Percentiles rank a stretch among this genome's conserved stretches.
phyloP scores from a whole-genome alignment of 2,329 filamentous ascomycete species.

The Cladorrhinum sp. region DNA sequence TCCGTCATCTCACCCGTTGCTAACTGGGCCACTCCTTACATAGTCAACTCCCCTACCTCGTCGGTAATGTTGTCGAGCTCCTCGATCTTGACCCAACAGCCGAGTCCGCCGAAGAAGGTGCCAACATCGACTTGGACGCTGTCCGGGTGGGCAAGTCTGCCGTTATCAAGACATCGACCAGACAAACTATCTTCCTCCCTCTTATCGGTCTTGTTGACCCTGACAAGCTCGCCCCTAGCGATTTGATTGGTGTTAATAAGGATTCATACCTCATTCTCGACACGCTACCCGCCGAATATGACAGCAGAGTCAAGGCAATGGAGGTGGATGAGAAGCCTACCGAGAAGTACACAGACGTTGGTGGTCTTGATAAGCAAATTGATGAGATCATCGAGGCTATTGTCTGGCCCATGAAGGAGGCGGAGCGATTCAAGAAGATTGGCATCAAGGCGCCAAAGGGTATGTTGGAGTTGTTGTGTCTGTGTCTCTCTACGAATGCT shows the following conservation, averaged over 20 bases:
- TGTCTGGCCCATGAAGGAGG: constrained; percentile 99
- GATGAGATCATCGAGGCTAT: constrained; percentile 98
- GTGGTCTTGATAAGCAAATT: constrained; percentile 97
- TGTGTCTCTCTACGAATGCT: constrained; percentile 6
- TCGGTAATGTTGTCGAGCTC: constrained; percentile 97
- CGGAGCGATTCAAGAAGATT: constrained; percentile 98
- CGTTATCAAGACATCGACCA: constrained; percentile 98
- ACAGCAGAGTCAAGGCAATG: constrained; percentile 99
- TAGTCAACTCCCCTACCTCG: constrained; percentile 95
- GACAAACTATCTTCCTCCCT: constrained; percentile 97
- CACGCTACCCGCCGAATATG: constrained; percentile 94
- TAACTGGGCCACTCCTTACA: constrained; percentile 17
- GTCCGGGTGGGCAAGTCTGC: constrained; percentile 96
- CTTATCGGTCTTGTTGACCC: constrained; percentile 96
- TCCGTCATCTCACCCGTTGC: constrained; percentile 7
- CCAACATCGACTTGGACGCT: constrained; percentile 97
- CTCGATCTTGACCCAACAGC: constrained; percentile 94
- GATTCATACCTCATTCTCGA: constrained; percentile 97
- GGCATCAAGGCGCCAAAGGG: constrained; percentile 99
- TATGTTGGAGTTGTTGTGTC: constrained; percentile 41
- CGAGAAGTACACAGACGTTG: constrained; percentile 97
- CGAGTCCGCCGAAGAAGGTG: constrained; percentile 94
- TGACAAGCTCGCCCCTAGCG: constrained; percentile 88
- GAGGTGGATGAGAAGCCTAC: constrained; percentile 99
- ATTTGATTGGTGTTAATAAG: constrained; percentile 98